Conservation (phyloP, 345 rosid genomes). For the Iberis pinnata region DNA sequence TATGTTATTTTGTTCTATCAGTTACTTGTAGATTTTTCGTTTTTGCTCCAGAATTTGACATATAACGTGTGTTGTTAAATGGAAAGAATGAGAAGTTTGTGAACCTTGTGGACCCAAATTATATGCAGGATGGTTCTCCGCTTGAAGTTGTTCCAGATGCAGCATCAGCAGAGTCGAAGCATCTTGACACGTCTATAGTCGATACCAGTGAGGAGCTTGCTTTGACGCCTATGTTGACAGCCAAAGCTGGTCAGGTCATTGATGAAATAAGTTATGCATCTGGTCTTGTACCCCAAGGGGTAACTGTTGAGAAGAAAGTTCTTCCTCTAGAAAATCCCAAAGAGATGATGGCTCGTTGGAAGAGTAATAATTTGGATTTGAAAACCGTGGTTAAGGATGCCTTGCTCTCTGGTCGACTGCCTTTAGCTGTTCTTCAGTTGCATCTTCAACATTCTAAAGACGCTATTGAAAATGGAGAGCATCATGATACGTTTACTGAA, state of each 20-base stretch:
- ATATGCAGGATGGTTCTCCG: slow-evolving; percentile 49
- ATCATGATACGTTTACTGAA: slow-evolving; percentile 78
- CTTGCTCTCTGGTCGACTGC: slow-evolving; percentile 83
- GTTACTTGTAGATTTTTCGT: slow-evolving; percentile 5
- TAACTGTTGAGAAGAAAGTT: slow-evolving; percentile 39
- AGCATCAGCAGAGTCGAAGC: slow-evolving; percentile 32
- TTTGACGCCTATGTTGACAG: slow-evolving; percentile 41
- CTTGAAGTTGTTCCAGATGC: slow-evolving; percentile 43
- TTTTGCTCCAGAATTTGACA: slow-evolving; percentile 20
- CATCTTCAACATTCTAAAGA: slow-evolving; percentile 83
- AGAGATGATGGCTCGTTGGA: slow-evolving; percentile 99
- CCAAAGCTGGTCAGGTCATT: slow-evolving; percentile 32
- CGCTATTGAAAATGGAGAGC: slow-evolving; percentile 40
- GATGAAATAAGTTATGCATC: slow-evolving; percentile 46
- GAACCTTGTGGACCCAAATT: slow-evolving; percentile 35
- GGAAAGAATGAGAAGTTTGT: slow-evolving; percentile 42
- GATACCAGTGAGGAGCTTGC: slow-evolving; percentile 43
- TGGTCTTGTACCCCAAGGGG: slow-evolving; percentile 44
- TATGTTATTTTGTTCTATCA: slow-evolving; percentile 4
- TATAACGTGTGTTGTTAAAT: slow-evolving; percentile 36
- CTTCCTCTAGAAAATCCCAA: slow-evolving; percentile 83
- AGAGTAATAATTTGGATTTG: slow-evolving; percentile 66
- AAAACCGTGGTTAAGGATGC: slow-evolving; percentile 93
- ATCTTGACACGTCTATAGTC: slow-evolving; percentile 27
- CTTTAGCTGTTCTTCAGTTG: slow-evolving; percentile 92